These are phyloP conservation scores for Wilcoxina mikolae DNA, from an alignment of 495 filamentous ascomycete genomes.

Conservation along the genomic window DNA sequence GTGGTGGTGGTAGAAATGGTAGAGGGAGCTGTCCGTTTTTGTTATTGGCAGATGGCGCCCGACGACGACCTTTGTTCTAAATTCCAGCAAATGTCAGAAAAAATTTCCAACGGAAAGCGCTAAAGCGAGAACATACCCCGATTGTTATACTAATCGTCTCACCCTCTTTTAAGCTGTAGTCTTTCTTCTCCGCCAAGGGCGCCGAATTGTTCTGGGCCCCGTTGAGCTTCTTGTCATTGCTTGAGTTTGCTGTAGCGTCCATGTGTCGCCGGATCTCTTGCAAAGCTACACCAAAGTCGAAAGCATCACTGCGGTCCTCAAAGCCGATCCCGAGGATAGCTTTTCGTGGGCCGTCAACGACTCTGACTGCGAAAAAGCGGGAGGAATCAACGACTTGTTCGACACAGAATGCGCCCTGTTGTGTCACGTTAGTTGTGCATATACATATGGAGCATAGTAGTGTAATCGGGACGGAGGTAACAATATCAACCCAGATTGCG, in stretches of 20 bases:
- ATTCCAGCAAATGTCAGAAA: slow-evolving; percentile 10
- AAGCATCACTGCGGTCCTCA: slow-evolving; percentile 67
- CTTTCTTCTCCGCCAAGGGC: slow-evolving; percentile 40
- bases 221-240: slow-evolving; percentile 3
- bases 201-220: slow-evolving; percentile 3
- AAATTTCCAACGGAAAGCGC: background rate
- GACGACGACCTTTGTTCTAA: slow-evolving; percentile 29
- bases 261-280: slow-evolving; percentile 45
- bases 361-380: slow-evolving; percentile 68
- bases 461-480: background rate
- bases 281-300: slow-evolving; percentile 67
- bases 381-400: slow-evolving; percentile 58
- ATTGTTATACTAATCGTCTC: slow-evolving; percentile 73
- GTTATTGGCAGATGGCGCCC: slow-evolving; percentile 20
- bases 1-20: slow-evolving; percentile 45
- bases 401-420: slow-evolving; percentile 35
- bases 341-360: slow-evolving; percentile 51
- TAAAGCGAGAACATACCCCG: slow-evolving; percentile 32
- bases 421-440: background rate
- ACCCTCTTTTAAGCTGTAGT: slow-evolving; percentile 68
- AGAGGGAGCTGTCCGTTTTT: slow-evolving; percentile 16
- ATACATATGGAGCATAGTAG: background rate
- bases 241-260: slow-evolving; percentile 3
- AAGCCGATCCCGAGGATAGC: slow-evolving; percentile 71
- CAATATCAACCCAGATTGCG: background rate